These are phyloP conservation scores for Neofusicoccum kwambonambiense DNA, from an alignment of 2,329 filamentous ascomycete species.

Conservation along the genomic window DNA sequence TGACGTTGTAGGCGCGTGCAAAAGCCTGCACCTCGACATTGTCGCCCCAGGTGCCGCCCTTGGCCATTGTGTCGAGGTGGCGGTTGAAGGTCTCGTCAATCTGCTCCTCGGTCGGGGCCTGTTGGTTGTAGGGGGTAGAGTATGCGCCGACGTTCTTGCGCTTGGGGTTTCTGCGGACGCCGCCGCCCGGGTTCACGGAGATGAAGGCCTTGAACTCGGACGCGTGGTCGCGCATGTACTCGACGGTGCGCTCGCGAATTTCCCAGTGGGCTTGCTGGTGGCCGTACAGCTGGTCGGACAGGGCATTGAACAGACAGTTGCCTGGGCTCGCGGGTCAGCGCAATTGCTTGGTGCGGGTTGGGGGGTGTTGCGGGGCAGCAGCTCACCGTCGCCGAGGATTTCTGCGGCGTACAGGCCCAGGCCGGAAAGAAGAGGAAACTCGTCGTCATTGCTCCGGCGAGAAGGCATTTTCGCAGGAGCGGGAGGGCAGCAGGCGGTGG, in stretches of 20 bases:
- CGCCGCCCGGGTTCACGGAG: constrained; percentile 46
- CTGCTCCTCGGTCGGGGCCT: constrained; percentile 54
- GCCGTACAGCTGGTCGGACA: constrained; percentile 67
- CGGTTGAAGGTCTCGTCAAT: constrained; percentile 53
- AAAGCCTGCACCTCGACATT: constrained; percentile 69
- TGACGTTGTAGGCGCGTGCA: constrained; percentile 58
- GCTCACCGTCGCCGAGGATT: constrained; percentile 63
- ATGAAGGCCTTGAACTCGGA: constrained; percentile 66
- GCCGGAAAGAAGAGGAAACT: constrained; percentile 57
- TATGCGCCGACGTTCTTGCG: constrained; percentile 54
- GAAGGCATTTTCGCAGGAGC: constrained; percentile 23
- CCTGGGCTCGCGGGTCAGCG: constrained; percentile 45
- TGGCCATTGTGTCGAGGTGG: constrained; percentile 60
- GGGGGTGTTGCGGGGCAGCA: constrained; percentile 13
- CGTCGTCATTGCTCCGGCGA: constrained; percentile 31
- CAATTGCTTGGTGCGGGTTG: constrained; percentile 14
- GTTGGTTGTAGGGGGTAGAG: constrained; percentile 40
- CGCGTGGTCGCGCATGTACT: constrained; percentile 61
- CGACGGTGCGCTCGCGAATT: constrained; percentile 59
- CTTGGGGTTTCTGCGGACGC: constrained; percentile 45
- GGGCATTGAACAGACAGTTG: constrained; percentile 68
- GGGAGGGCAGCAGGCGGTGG: constrained; percentile 17
- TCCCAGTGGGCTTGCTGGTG: constrained; percentile 56
- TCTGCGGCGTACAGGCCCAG: constrained; percentile 59
- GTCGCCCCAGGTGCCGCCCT: constrained; percentile 62